phyloP scores from a whole-genome alignment of 257 asterid genomes.

The Primulina huaijiensis region DNA sequence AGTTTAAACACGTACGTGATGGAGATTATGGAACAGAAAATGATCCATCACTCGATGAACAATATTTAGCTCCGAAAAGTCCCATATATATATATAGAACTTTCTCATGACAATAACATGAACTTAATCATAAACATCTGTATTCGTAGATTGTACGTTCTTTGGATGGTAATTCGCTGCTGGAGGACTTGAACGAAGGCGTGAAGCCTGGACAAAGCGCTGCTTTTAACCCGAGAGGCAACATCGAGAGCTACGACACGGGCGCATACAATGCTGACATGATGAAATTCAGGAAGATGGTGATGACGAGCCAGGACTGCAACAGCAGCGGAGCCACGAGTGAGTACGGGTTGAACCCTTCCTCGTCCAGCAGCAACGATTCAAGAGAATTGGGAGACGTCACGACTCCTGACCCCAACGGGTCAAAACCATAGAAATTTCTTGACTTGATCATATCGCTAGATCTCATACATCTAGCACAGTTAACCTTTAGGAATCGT shows the following conservation, averaged over 20 bases:
- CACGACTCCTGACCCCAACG: neutral
- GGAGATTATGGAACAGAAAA: no score
- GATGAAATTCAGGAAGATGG: slow-evolving; percentile 26
- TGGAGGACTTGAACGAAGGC: slow-evolving; percentile 21
- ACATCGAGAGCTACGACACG: slow-evolving; percentile 3
- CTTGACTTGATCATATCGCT: neutral
- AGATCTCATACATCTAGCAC: neutral
- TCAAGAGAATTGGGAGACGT: neutral
- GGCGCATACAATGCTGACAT: slow-evolving; percentile 24
- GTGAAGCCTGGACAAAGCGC: slow-evolving; percentile 8
- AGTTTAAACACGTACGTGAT: no score
- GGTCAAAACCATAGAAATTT: neutral
- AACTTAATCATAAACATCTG: neutral
- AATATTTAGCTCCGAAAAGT: no score
- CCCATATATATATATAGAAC: no score
- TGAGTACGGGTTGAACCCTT: slow-evolving; percentile 18
- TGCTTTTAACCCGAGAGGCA: neutral
- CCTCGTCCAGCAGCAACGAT: slow-evolving; percentile 13
- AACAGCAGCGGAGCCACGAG: slow-evolving; percentile 22
- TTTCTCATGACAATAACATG: neutral
- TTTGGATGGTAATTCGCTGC: slow-evolving; percentile 21
- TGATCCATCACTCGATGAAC: no score
- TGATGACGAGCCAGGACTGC: slow-evolving; percentile 19
- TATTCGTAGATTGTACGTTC: slow-evolving; percentile 17
- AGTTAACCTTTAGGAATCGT: no score